Conservation (phyloP, 257 asterid genomes). For the Anisodus acutangulus region DNA sequence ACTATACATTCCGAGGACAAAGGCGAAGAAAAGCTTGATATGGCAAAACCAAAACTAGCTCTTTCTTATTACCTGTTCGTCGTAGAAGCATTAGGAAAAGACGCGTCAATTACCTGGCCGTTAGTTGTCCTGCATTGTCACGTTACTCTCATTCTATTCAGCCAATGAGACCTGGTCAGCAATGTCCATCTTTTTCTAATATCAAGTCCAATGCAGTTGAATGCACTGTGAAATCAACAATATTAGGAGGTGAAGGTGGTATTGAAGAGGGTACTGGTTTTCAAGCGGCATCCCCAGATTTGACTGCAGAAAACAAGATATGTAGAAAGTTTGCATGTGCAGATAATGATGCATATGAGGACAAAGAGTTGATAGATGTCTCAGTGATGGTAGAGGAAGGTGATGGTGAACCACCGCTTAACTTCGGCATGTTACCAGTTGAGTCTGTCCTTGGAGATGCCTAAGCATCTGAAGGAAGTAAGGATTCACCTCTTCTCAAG, state of each 20-base stretch:
- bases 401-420: conserved; percentile 38
- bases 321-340: conserved; percentile 26
- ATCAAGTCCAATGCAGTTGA: conserved; percentile 32
- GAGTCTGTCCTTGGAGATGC: conserved; percentile 33
- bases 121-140: conserved; percentile 37
- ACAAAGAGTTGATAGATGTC: conserved; percentile 44
- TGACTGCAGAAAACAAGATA: not conserved
- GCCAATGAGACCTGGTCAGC: conserved; percentile 41
- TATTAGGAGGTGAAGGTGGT: conserved; percentile 36
- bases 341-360: conserved; percentile 27
- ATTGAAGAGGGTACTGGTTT: conserved; percentile 30
- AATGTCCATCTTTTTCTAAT: conserved; percentile 10
- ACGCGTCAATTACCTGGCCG: conserved; percentile 57
- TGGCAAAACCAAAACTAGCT: conserved; percentile 35
- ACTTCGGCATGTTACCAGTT: conserved; percentile 39
- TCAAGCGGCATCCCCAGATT: not conserved
- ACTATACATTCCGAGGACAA: conserved; percentile 29
- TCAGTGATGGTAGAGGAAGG: conserved; percentile 40
- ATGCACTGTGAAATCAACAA: conserved; percentile 31
- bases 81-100: conserved; percentile 74
- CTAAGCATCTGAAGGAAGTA: conserved; percentile 34
- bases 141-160: conserved; percentile 36
- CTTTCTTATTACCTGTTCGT: not conserved
- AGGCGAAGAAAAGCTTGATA: conserved; percentile 34
- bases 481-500: conserved; percentile 25